Base-by-base conservation (phyloP, 1,139 yeast species). In the Nakaseomyces nivariensis region DNA sequence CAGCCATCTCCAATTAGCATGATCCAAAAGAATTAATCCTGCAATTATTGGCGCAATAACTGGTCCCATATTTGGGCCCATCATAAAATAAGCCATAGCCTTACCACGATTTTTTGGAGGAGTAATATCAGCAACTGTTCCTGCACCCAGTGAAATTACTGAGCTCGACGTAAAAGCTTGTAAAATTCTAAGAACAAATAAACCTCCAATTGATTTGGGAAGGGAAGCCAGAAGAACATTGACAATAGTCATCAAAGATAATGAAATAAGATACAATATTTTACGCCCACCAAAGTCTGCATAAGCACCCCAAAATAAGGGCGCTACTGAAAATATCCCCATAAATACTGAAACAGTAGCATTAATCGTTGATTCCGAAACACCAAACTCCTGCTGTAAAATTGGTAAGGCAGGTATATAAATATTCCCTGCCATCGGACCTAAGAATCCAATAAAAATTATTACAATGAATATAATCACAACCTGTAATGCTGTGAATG, bases 41-140 rank as follows among this genome's bases (percentile, higher is more conserved):
- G 79, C 72, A 24, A 78, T 58, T 8, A 78, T 63, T 0, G 82
- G 83, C 0, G 82, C 84, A 11, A 78, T 46, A 3, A 78, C 69
- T 1, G 84, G 83, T 0, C 83, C 84, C 52, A 77, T 56, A 54
- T 78, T 81, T 0, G 83, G 83, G 0, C 84, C 84, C 59, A 78
- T 57, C 81, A 79, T 77, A 51, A 77, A 78, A 51, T 73, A 71
- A 0, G 81, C 74, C 27, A 78, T 75, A 1, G 75, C 74, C 49
- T 70, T 75, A 0, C 76, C 83, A 55, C 83, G 66, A 44, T 69
- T 54, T 49, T 67, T 70, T 3, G 81, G 79, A 31, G 73, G 72
- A 5, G 71, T 65, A 6, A 77, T 63, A 60, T 78, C 83, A 4
- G 79, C 73, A 9, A 78, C 73, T 0, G 79, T 76, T 1, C 82